phyloP scores from a whole-genome alignment of 106 monocot genomes.

The Cymbidium sinense region DNA sequence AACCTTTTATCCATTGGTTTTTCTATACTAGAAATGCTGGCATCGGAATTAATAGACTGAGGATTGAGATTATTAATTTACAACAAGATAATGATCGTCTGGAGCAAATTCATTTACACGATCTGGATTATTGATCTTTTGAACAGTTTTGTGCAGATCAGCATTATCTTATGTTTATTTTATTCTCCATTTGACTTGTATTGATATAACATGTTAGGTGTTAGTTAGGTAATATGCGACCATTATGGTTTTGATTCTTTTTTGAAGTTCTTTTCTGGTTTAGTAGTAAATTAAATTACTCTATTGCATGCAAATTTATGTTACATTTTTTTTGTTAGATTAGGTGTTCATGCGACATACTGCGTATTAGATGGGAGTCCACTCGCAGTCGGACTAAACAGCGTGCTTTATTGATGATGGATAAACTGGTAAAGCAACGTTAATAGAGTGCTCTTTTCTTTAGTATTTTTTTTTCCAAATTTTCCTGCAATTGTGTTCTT shows the following conservation, averaged over 20 bases:
- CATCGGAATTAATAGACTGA: too few species aligned
- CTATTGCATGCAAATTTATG: not conserved
- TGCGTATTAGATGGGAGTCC: constrained; percentile 90
- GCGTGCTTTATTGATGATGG: constrained; percentile 90
- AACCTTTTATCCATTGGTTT: too few species aligned
- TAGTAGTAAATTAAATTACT: not conserved
- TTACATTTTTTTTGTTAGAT: constrained; percentile 37
- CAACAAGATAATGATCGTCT: too few species aligned
- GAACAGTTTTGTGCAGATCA: too few species aligned
- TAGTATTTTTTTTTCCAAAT: not conserved
- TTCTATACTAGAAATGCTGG: too few species aligned
- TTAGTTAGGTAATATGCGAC: too few species aligned
- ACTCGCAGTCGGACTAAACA: constrained; percentile 85
- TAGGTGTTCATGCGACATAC: constrained; percentile 62
- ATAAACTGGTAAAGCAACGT: constrained; percentile 54
- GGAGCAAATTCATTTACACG: too few species aligned
- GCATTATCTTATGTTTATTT: not conserved
- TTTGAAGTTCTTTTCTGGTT: not conserved
- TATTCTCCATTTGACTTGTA: not conserved
- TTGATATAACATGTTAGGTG: not conserved
- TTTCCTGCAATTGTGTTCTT: not conserved
- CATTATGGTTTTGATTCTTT: too few species aligned
- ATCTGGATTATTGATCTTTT: too few species aligned
- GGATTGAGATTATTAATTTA: too few species aligned
- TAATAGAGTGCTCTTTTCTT: not conserved